Evolutionary conservation across 2,329 filamentous ascomycete species (phyloP).

Genomic region (Dactylellina sp.): DNA sequence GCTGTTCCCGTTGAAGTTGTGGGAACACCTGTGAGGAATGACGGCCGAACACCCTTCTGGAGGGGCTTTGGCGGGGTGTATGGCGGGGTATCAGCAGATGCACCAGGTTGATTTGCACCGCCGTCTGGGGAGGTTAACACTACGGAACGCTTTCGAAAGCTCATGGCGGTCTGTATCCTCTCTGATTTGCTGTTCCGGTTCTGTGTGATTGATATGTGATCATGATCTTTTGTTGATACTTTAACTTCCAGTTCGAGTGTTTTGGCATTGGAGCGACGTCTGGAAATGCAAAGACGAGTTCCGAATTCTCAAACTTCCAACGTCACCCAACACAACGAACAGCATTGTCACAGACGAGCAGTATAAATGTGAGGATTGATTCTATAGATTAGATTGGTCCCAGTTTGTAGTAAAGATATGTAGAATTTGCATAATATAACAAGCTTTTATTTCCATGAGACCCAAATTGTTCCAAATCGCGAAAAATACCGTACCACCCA

Average conservation of each 20-base stretch:
- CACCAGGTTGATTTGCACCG: not conserved
- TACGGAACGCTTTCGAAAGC: constrained; percentile 76
- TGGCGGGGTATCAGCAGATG: constrained; percentile 57
- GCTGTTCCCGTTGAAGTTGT: constrained; percentile 92
- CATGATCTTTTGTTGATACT: constrained; percentile 33
- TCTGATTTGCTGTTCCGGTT: not conserved
- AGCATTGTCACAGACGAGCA: not conserved
- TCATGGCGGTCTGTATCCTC: constrained; percentile 66
- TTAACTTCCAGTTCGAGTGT: constrained; percentile 5
- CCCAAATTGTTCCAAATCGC: not conserved
- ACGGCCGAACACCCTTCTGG: constrained; percentile 74
- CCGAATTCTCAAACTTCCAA: not conserved
- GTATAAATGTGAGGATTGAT: no score
- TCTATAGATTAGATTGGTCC: no score
- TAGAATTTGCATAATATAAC: not conserved
- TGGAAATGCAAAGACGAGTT: not conserved
- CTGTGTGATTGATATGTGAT: not conserved
- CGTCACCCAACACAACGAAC: not conserved
- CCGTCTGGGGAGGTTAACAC: constrained; percentile 64
- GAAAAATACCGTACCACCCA: not conserved
- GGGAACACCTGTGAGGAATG: constrained; percentile 84
- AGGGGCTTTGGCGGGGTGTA: constrained; percentile 44
- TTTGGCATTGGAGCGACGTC: not conserved
- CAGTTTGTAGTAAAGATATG: no score
- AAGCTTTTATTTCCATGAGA: constrained; percentile 11